A percentile compares a stretch with the other conserved stretches of the same genome.
Evolutionary conservation across 495 filamentous ascomycete species (phyloP).

Genomic region (Podospora appendiculata): DNA sequence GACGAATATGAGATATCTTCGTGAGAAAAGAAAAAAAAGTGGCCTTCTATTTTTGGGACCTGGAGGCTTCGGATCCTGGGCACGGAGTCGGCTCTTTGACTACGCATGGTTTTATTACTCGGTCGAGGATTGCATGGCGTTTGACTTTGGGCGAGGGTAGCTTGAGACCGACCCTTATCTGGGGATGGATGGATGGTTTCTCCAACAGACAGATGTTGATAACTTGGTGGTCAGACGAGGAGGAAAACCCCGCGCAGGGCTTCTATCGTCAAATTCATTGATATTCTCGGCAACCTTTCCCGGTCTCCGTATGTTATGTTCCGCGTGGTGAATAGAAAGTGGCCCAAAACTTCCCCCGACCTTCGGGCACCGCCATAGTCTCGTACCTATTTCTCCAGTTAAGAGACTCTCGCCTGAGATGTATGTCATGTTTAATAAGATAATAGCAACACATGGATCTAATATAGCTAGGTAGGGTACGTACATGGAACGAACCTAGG

Average conservation of each 20-base stretch:
- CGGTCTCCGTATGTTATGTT: too few species aligned
- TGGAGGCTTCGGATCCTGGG: not conserved
- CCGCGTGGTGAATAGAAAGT: too few species aligned
- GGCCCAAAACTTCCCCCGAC: too few species aligned
- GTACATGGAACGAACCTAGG: too few species aligned
- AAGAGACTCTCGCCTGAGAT: too few species aligned
- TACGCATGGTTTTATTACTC: not conserved
- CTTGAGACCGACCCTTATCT: not conserved
- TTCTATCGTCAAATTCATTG: too few species aligned
- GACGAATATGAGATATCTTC: slow-evolving; percentile 1
- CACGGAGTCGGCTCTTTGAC: not conserved
- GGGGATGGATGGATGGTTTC: not conserved
- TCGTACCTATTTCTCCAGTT: too few species aligned
- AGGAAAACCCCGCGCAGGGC: not conserved
- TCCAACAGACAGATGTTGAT: not conserved
- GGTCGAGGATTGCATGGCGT: slow-evolving; percentile 2
- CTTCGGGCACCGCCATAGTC: too few species aligned
- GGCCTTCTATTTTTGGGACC: not conserved
- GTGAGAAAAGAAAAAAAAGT: not conserved
- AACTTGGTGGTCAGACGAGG: not conserved
- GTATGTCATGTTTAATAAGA: too few species aligned
- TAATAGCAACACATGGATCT: too few species aligned
- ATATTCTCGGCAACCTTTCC: too few species aligned
- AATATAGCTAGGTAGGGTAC: too few species aligned
- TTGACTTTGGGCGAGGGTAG: not conserved